These are phyloP conservation scores for Botryotinia narcissicola DNA, from an alignment of 2,329 filamentous ascomycete species.

Conservation along the genomic window DNA sequence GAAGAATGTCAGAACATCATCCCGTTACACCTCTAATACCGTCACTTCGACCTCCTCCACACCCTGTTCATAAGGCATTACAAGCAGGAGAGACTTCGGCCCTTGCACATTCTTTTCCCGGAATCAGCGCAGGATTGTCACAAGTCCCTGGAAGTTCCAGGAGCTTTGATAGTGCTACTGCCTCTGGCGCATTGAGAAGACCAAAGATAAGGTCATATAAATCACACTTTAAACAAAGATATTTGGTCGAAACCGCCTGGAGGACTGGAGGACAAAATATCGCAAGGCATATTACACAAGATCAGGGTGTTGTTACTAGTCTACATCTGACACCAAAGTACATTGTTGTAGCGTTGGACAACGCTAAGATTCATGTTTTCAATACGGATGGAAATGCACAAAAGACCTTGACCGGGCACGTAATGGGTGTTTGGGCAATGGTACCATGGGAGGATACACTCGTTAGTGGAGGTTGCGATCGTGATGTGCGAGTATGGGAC, in stretches of 20 bases:
- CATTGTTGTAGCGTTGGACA: slow-evolving; percentile 95
- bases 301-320: slow-evolving; percentile 95
- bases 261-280: slow-evolving; percentile 83
- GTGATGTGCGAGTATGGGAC: slow-evolving; percentile 96
- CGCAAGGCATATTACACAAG: slow-evolving; percentile 86
- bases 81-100: slow-evolving; percentile 20
- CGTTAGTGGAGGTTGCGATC: slow-evolving; percentile 93
- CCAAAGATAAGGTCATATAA: slow-evolving; percentile 80
- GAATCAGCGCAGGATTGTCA: slow-evolving; percentile 43
- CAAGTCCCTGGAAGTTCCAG: slow-evolving; percentile 39
- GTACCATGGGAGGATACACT: slow-evolving; percentile 94
- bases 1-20: slow-evolving; percentile 48
- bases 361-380: slow-evolving; percentile 98
- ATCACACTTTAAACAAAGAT: slow-evolving; percentile 95
- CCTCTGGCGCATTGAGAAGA: slow-evolving; percentile 45
- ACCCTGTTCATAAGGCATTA: slow-evolving; percentile 31
- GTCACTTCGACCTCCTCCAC: slow-evolving; percentile 33
- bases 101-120: slow-evolving; percentile 46
- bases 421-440: slow-evolving; percentile 99
- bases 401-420: slow-evolving; percentile 87
- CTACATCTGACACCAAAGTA: slow-evolving; percentile 92
- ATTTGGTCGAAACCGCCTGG: slow-evolving; percentile 97
- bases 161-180: slow-evolving; percentile 54
- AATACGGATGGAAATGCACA: slow-evolving; percentile 86
- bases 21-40: slow-evolving; percentile 27